These are phyloP conservation scores for Aspergillaceae sp. DNA, from an alignment of 2,329 filamentous ascomycete genomes.

Conservation along the genomic window DNA sequence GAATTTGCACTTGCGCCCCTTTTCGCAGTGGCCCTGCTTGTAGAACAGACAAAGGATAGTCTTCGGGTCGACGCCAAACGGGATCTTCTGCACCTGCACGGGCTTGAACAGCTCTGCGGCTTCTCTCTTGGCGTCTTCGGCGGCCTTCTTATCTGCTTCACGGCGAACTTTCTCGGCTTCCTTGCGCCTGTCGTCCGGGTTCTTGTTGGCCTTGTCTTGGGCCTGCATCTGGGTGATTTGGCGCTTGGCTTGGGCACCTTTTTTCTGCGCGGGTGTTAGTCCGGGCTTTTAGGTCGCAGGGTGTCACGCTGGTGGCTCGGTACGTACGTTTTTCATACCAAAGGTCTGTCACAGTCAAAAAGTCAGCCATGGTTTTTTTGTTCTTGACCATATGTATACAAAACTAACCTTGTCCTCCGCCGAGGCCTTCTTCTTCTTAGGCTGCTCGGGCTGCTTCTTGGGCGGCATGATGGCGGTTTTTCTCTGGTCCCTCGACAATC, in stretches of 20 bases:
- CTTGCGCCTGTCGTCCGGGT: constrained; percentile 80
- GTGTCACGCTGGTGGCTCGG: constrained; percentile 1
- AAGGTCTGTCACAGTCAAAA: constrained; percentile 54
- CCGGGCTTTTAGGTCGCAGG: neutral
- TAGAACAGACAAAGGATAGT: constrained; percentile 93
- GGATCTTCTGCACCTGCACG: constrained; percentile 92
- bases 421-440: constrained; percentile 42
- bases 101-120: constrained; percentile 77
- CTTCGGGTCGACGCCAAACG: constrained; percentile 96
- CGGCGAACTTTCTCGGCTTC: constrained; percentile 55
- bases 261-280: constrained; percentile 52
- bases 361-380: constrained; percentile 9
- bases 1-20: constrained; percentile 97
- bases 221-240: constrained; percentile 76
- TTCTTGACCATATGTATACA: constrained; percentile 2
- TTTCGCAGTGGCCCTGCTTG: constrained; percentile 96
- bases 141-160: constrained; percentile 83
- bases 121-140: constrained; percentile 75
- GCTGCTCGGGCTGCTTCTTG: constrained; percentile 37
- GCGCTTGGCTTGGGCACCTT: constrained; percentile 81
- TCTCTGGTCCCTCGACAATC: constrained; percentile 1
- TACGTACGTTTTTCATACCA: constrained; percentile 86
- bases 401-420: constrained; percentile 68
- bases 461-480: constrained; percentile 38
- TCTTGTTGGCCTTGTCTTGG: constrained; percentile 64